Evolutionary conservation across 1,284 basidiomycete species (phyloP).

Genomic region (Hemileia vastatrix): DNA sequence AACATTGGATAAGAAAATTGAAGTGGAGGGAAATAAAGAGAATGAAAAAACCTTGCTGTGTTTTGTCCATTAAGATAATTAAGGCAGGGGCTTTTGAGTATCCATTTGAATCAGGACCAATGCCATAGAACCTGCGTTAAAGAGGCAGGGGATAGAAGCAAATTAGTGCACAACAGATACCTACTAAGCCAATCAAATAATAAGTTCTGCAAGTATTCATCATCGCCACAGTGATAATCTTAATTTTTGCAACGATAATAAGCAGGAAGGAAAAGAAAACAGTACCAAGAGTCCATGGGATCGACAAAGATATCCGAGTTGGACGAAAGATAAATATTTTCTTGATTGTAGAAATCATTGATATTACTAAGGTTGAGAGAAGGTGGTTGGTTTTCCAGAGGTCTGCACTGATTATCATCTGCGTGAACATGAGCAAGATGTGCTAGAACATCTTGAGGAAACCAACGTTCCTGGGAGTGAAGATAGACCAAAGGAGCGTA

Average conservation of each 20-base stretch:
- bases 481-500: slow-evolving; percentile 13
- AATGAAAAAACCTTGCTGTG: slow-evolving; percentile 10
- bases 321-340: slow-evolving; percentile 4
- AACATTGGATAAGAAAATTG: neutral
- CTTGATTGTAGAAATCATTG: neutral
- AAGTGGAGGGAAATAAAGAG: neutral
- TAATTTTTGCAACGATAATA: too few species aligned
- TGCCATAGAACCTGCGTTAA: slow-evolving; percentile 1
- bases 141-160: neutral
- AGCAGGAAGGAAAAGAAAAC: too few species aligned
- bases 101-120: slow-evolving; percentile 1
- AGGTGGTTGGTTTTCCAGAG: neutral
- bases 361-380: neutral
- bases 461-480: slow-evolving; percentile 15
- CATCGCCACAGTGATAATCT: too few species aligned
- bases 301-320: slow-evolving; percentile 1
- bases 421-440: slow-evolving; percentile 5
- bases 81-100: slow-evolving; percentile 2
- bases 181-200: too few species aligned
- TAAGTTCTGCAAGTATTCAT: too few species aligned
- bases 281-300: neutral
- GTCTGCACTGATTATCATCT: slow-evolving; percentile 7
- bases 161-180: neutral
- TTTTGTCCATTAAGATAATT: slow-evolving; percentile 15
- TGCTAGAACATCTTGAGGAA: neutral